Conservation (phyloP, 257 asterid species). For the Craterostigma plantagineum region DNA sequence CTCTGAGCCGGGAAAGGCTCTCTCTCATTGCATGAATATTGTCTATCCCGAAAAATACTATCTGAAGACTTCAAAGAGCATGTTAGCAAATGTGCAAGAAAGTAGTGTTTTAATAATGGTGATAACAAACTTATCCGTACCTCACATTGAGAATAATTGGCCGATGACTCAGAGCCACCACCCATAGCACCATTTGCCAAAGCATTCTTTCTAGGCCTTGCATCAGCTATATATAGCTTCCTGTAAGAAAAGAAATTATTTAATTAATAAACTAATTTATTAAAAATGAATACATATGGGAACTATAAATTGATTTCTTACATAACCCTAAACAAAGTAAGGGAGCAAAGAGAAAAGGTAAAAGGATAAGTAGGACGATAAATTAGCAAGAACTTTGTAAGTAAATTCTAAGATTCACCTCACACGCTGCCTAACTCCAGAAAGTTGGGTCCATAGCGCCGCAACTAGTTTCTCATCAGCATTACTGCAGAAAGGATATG, state of each 20-base stretch:
- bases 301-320: neutral
- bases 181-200: conserved; percentile 99
- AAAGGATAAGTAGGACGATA: neutral
- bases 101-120: neutral
- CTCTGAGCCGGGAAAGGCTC: conserved; percentile 80
- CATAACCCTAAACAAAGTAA: neutral
- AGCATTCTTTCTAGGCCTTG: conserved; percentile 99
- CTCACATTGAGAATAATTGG: conserved; percentile 91
- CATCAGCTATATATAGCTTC: conserved; percentile 95
- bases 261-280: too few relatives aligned
- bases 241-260: conserved; percentile 24
- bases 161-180: conserved; percentile 98
- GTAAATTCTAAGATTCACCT: conserved; percentile 26
- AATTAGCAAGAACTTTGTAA: conserved; percentile 3
- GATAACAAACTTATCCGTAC: conserved; percentile 26
- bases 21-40: conserved; percentile 97
- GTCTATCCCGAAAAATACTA: conserved; percentile 94
- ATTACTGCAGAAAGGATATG: conserved; percentile 38
- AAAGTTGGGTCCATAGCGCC: conserved; percentile 65
- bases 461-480: conserved; percentile 88
- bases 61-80: conserved; percentile 20
- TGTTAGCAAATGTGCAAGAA: neutral
- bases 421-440: conserved; percentile 50
- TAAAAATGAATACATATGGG: too few relatives aligned
- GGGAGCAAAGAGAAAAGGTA: conserved; percentile 5